These are phyloP conservation scores for Aspergillus viridinutans DNA, from an alignment of 2,329 filamentous ascomycete genomes.

Conservation along the genomic window DNA sequence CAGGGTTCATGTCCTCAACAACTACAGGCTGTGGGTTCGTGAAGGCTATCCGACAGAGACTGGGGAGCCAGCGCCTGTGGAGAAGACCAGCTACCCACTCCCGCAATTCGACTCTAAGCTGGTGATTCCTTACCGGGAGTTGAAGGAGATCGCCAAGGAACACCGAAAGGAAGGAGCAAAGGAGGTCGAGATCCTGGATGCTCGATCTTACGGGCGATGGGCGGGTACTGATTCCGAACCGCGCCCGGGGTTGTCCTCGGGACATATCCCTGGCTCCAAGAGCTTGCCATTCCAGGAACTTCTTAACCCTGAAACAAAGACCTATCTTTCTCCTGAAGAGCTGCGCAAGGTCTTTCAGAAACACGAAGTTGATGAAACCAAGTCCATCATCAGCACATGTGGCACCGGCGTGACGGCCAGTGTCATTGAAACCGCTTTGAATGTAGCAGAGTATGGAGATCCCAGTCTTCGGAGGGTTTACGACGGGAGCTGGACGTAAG, in stretches of 20 bases:
- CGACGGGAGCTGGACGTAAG: constrained; percentile 97
- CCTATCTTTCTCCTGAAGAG: constrained; percentile 67
- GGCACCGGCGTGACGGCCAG: constrained; percentile 93
- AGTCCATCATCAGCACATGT: constrained; percentile 81
- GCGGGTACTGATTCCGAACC: constrained; percentile 81
- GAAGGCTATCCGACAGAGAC: constrained; percentile 76
- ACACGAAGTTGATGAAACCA: constrained; percentile 73
- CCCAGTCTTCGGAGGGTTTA: constrained; percentile 71
- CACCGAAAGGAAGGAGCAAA: constrained; percentile 77
- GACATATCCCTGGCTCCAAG: constrained; percentile 85
- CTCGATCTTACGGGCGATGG: constrained; percentile 74
- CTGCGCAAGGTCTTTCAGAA: constrained; percentile 70
- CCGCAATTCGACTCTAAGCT: constrained; percentile 59
- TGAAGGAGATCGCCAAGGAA: constrained; percentile 71
- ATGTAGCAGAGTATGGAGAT: constrained; percentile 69
- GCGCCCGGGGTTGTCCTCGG: constrained; percentile 76
- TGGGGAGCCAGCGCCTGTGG: constrained; percentile 48
- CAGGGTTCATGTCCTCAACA: constrained; percentile 86
- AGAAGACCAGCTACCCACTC: constrained; percentile 44
- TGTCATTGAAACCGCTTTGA: constrained; percentile 81
- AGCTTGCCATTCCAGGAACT: constrained; percentile 76
- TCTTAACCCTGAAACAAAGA: constrained; percentile 77
- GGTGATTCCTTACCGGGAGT: constrained; percentile 76
- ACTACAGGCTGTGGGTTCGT: constrained; percentile 91
- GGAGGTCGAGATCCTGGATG: constrained; percentile 84